Evolutionary conservation across 257 asterid species (phyloP).

Genomic region (Solanum peruvianum): DNA sequence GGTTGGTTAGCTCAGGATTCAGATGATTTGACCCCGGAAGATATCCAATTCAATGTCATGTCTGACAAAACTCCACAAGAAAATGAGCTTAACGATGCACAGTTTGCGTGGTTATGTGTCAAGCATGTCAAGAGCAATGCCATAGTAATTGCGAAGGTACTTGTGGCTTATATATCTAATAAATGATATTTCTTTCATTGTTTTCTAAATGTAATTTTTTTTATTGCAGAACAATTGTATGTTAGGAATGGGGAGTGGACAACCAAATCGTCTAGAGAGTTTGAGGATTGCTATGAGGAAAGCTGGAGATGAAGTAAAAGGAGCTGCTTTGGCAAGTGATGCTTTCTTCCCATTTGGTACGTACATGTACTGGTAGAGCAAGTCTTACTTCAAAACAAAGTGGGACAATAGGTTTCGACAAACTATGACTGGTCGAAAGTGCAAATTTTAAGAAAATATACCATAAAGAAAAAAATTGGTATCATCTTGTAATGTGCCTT

Average conservation of each 20-base stretch:
- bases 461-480: neutral
- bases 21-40: slow-evolving; percentile 85
- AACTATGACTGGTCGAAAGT: neutral
- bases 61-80: slow-evolving; percentile 56
- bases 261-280: slow-evolving; percentile 91
- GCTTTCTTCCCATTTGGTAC: slow-evolving; percentile 97
- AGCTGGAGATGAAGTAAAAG: slow-evolving; percentile 87
- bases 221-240: slow-evolving; percentile 55
- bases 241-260: slow-evolving; percentile 99
- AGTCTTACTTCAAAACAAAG: neutral
- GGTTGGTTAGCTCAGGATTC: slow-evolving; percentile 97
- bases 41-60: slow-evolving; percentile 54
- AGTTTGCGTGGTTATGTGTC: slow-evolving; percentile 87
- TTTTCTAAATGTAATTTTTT: neutral
- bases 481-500: neutral
- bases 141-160: slow-evolving; percentile 84
- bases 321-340: slow-evolving; percentile 96
- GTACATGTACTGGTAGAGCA: neutral
- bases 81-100: slow-evolving; percentile 67
- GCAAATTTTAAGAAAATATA: neutral
- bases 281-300: slow-evolving; percentile 78
- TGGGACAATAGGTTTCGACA: neutral
- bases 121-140: slow-evolving; percentile 99
- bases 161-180: neutral
- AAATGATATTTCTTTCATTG: neutral